Conservation (phyloP, 2,329 filamentous ascomycete genomes). For the Colletotrichum eleusines region DNA sequence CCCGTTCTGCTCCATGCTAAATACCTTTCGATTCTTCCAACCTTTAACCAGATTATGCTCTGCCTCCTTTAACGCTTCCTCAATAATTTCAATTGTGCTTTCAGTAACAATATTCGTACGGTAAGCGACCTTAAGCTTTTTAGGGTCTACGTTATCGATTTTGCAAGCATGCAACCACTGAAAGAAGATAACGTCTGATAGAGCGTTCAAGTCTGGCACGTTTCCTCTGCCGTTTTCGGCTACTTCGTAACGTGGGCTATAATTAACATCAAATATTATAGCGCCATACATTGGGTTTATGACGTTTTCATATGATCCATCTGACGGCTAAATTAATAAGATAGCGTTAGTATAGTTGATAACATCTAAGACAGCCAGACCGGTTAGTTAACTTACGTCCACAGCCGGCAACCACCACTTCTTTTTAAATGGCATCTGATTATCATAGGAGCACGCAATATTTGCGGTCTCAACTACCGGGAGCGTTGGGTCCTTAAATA, state of each 20-base stretch:
- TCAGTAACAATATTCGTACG: not conserved
- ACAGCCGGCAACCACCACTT: too few species aligned
- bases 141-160: not conserved
- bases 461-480: too few species aligned
- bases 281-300: too few species aligned
- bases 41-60: not conserved
- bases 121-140: not conserved
- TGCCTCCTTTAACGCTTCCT: not conserved
- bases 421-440: too few species aligned
- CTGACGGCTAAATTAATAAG: conserved; percentile 48
- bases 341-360: too few species aligned
- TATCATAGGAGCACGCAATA: too few species aligned
- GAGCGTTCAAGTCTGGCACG: not conserved
- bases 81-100: not conserved
- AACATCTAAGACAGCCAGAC: too few species aligned
- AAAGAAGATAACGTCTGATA: not conserved
- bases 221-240: not conserved
- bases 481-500: too few species aligned
- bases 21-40: not conserved
- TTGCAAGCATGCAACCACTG: not conserved
- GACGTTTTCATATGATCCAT: too few species aligned
- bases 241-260: too few species aligned
- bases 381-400: too few species aligned
- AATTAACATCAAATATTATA: too few species aligned
- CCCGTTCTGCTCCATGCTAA: not conserved